Base-by-base conservation (phyloP, 768 basidiomycete genomes). In the Mycena maculata region DNA sequence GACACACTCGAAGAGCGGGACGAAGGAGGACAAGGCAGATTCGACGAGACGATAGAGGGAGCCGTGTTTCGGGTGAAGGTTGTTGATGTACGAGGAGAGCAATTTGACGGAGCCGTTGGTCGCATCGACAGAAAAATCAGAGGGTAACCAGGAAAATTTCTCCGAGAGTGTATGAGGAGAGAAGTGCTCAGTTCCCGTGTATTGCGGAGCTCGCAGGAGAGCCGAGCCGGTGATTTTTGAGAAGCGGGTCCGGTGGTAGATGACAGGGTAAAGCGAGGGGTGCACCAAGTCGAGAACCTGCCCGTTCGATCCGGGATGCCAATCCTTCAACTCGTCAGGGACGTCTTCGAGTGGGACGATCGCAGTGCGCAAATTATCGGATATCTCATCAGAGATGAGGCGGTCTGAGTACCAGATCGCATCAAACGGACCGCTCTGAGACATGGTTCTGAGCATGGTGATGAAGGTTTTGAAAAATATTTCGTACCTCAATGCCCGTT, bases 231-330 rank as follows among this genome's bases (percentile, higher is more conserved):
- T 33, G 20, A 30, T 11, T 38, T 69, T n/a, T n/a, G n/a, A n/a
- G n/a, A n/a, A n/a, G n/a, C n/a, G 60, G 1, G 77, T 78, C 23
- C 73, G 74, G 11, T 76, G 80, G 60, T 84, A 83, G 9, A 80
- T 74, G 0, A 84, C 64, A 36, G 78, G 78, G 67, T 77, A 85
- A 0, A 84, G 76, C 1, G 83, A 81, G 38, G 85, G 84, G 55
- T 86, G 82, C 0, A 85, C 80, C 25, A 85, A 75, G 62, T 85
- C 83, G 42, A 83, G 79, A 0, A 85, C 84, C 53, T 79, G 79
- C 7, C 76, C 72, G 65, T 84, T 75, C 1, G 82, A 82, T 3
- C 78, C 76, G 7, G 84, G 84, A 67, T 85, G 84, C 84, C 84
- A 86, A 69, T 86, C 84, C 42, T 78, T 80, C 56, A 75, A 28